phyloP scores from a whole-genome alignment of 495 filamentous ascomycete genomes.

The Podospora sp. region DNA sequence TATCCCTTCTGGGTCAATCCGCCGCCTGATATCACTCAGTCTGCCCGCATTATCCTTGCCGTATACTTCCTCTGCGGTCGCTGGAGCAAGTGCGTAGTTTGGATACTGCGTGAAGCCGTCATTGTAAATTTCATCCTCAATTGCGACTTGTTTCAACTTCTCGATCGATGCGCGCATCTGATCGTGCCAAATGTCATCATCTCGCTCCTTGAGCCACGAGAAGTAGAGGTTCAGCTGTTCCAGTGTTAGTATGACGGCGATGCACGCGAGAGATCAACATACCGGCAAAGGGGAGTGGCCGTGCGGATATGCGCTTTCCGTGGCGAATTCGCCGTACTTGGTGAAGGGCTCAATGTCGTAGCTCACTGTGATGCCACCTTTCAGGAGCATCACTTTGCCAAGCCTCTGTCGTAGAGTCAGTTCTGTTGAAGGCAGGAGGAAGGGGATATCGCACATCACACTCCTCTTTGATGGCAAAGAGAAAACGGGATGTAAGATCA shows the following conservation, averaged over 20 bases:
- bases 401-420: conserved; percentile 14
- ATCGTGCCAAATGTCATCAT: conserved; percentile 31
- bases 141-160: conserved; percentile 24
- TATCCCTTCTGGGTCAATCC: conserved; percentile 25
- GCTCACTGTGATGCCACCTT: conserved; percentile 21
- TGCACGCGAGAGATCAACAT: not conserved
- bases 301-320: conserved; percentile 31
- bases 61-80: conserved; percentile 26
- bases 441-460: conserved; percentile 9
- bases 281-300: conserved; percentile 32
- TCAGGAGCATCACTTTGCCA: not conserved
- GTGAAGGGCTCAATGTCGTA: conserved; percentile 36
- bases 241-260: not conserved
- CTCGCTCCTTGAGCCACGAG: conserved; percentile 21
- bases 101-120: conserved; percentile 23
- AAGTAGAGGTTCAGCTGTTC: conserved; percentile 31
- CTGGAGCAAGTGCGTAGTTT: conserved; percentile 29
- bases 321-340: conserved; percentile 28
- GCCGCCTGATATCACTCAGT: conserved; percentile 22
- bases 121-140: conserved; percentile 30
- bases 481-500: conserved; percentile 17
- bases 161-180: conserved; percentile 21
- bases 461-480: conserved; percentile 26
- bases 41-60: conserved; percentile 25
- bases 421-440: not conserved